Percentiles rank a stretch among this genome's conserved stretches.
Conservation (phyloP, 2,329 filamentous ascomycete species). For the Berkeleyomyces rouxiae region DNA sequence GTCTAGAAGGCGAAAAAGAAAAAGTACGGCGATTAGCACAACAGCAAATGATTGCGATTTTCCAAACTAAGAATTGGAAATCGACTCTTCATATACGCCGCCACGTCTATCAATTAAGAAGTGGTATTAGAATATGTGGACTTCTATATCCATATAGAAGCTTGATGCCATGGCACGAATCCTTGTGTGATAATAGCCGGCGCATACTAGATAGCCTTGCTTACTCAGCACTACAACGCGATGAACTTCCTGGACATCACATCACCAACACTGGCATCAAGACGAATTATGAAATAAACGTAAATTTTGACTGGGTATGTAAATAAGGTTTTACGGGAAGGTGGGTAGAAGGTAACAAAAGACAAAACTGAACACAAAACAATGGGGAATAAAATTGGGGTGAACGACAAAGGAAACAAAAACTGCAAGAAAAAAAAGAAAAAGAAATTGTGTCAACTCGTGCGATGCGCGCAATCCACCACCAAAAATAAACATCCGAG, state of each 20-base stretch:
- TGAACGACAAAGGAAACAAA: neutral
- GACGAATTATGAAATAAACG: neutral
- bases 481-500: neutral
- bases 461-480: neutral
- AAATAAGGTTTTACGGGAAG: neutral
- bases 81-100: too few relatives aligned
- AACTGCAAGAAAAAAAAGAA: neutral
- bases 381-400: slow-evolving; percentile 1
- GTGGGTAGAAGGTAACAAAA: neutral
- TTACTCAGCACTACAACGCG: neutral
- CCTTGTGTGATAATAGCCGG: neutral
- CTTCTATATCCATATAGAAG: too few relatives aligned
- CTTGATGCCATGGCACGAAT: too few relatives aligned
- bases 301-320: neutral
- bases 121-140: too few relatives aligned
- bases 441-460: neutral
- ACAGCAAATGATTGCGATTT: too few relatives aligned
- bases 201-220: neutral
- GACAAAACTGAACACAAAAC: neutral
- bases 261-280: neutral
- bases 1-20: neutral
- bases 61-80: too few relatives aligned
- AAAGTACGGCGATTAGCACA: too few relatives aligned
- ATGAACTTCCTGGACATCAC: neutral
- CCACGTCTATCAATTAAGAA: too few relatives aligned